These are phyloP conservation scores for Xylaria sp. DNA, from an alignment of 2,329 filamentous ascomycete genomes.

Conservation along the genomic window DNA sequence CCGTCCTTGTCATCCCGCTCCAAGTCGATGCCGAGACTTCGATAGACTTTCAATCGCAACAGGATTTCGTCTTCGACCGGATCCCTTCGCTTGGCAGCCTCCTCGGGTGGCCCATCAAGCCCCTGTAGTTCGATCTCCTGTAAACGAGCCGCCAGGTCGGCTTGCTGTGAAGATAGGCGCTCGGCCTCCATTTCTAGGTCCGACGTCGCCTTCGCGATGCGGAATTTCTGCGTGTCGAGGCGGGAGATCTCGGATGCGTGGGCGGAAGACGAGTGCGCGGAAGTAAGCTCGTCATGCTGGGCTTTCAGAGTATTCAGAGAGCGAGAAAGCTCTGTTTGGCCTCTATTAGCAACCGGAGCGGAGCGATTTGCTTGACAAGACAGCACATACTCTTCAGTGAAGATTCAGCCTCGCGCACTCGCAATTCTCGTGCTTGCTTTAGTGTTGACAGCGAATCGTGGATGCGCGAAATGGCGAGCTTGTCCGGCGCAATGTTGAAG, in stretches of 20 bases:
- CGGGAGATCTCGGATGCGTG: slow-evolving; percentile 85
- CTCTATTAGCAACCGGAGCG: slow-evolving; percentile 28
- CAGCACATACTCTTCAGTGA: slow-evolving; percentile 60
- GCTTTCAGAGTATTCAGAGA: slow-evolving; percentile 73
- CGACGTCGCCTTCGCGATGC: slow-evolving; percentile 85
- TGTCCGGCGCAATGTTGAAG: slow-evolving; percentile 93
- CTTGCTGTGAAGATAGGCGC: slow-evolving; percentile 77
- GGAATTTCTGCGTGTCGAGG: slow-evolving; percentile 92
- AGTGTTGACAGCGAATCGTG: slow-evolving; percentile 81
- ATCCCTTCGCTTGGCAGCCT: slow-evolving; percentile 40
- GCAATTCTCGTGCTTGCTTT: slow-evolving; percentile 79
- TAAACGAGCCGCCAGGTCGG: slow-evolving; percentile 72
- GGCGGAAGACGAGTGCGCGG: slow-evolving; percentile 73
- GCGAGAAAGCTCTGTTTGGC: slow-evolving; percentile 64
- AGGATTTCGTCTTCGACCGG: slow-evolving; percentile 65
- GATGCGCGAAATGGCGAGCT: slow-evolving; percentile 79
- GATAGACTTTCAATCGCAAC: slow-evolving; percentile 86
- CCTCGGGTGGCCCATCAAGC: slow-evolving; percentile 65
- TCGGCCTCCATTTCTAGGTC: slow-evolving; percentile 96
- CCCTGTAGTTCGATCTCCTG: slow-evolving; percentile 86
- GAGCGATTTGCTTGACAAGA: neutral
- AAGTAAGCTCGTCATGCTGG: slow-evolving; percentile 76
- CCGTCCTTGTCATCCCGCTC: slow-evolving; percentile 74
- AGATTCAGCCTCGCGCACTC: slow-evolving; percentile 70
- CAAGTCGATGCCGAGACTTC: slow-evolving; percentile 87